Evolutionary conservation across 495 filamentous ascomycete species (phyloP), one percentile per base, ranked within the genome.

Genomic region (Margaritispora aquatica): DNA sequence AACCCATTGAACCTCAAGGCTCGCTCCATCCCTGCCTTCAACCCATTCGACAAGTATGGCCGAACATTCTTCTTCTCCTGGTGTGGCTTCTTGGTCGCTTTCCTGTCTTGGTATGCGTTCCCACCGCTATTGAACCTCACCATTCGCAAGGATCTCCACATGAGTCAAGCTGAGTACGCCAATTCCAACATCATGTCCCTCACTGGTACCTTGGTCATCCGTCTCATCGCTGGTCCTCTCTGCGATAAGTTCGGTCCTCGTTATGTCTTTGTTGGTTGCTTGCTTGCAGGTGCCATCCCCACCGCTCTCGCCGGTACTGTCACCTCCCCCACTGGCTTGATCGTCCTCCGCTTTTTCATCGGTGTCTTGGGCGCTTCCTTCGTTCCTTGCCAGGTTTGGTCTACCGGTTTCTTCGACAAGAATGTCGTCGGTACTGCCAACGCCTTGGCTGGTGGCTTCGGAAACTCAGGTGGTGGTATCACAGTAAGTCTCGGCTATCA

Each of bases 381-480:
- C 62, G 92, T 97, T 2, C 93, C 93, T 1, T 97, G 93, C 71
- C 92, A 96, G 62, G 93, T 97, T 8, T 97, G 92, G 92, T 89
- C 87, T 26, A 96, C 93, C 0, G 91, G 88, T 0, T 97, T 92
- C 76, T 96, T 94, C 66, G 93, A 97, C 75, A 96, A 96, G 76
- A 94, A 90, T 66, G 83, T 97, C 19, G 89, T 97, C 23, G 93
- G 93, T 34, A 90, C 89, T 8, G 89, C 92, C 55, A 97, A 96
- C 66, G 86, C 90, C 5, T 73, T 97, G 1, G 85, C 90, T 17
- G 93, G 83, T 51, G 93, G 93, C 1, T 84, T 87, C 68, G 93
- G 93, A 41, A 97, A 96, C 60, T 83, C 92, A 31, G 93, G 93
- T 60, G 93, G 93, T 58, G 93, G 93, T 41, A 89, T 96, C 64